Evolutionary conservation across 768 basidiomycete genomes (phyloP).

Genomic region (Suillus fuscotomentosus): DNA sequence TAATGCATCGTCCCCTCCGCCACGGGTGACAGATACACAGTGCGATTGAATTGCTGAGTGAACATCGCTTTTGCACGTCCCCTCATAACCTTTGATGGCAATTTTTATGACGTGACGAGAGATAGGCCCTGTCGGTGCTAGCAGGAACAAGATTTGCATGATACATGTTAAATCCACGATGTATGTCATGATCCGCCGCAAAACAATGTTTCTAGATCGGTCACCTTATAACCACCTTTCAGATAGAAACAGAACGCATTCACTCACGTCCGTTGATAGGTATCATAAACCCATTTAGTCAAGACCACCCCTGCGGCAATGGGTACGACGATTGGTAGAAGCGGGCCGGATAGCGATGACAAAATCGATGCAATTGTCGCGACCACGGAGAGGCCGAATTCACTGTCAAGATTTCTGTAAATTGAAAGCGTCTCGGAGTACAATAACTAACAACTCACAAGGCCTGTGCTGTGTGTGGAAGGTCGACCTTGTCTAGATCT

Average conservation of each 20-base stretch:
- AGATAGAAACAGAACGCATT: background rate
- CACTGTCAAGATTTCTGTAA: background rate
- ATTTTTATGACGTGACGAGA: slow-evolving; percentile 8
- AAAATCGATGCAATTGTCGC: background rate
- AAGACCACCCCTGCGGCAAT: slow-evolving; percentile 1
- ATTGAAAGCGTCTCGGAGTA: background rate
- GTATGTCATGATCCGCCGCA: slow-evolving; percentile 21
- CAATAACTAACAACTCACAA: background rate
- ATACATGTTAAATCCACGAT: slow-evolving; percentile 25
- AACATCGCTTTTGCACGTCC: slow-evolving; percentile 3
- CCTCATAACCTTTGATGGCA: slow-evolving; percentile 1
- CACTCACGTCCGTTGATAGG: slow-evolving; percentile 9
- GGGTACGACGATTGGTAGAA: background rate
- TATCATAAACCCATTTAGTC: slow-evolving; percentile 5
- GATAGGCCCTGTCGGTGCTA: slow-evolving; percentile 4
- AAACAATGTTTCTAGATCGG: background rate
- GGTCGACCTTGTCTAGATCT: slow-evolving; percentile 3
- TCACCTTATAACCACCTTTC: background rate
- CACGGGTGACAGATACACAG: background rate
- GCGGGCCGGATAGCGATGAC: background rate
- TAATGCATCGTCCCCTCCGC: slow-evolving; percentile 3
- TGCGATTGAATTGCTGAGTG: slow-evolving; percentile 2
- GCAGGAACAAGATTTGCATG: slow-evolving; percentile 23
- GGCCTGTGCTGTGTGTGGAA: background rate
- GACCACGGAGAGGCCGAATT: slow-evolving; percentile 5